Conservation (phyloP, 768 basidiomycete genomes). For the Lactifluus volemus region DNA sequence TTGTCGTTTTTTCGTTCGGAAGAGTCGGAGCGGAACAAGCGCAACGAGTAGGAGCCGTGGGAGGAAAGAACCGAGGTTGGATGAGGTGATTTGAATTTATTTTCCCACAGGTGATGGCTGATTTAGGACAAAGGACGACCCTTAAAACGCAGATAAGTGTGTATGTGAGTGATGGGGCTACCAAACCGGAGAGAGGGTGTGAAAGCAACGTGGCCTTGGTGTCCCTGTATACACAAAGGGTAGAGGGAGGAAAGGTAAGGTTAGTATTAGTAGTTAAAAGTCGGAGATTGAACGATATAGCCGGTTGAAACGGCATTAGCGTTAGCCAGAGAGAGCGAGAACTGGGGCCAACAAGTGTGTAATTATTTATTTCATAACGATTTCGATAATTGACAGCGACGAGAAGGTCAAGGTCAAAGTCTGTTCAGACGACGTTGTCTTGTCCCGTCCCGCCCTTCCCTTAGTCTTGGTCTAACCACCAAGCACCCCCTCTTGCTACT, state of each 20-base stretch:
- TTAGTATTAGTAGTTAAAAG: not conserved
- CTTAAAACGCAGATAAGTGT: not conserved
- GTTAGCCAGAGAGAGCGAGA: not conserved
- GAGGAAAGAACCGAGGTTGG: not conserved
- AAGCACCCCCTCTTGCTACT: constrained; percentile 2
- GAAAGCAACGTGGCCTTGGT: not conserved
- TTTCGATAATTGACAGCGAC: constrained; percentile 2
- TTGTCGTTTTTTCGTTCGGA: not conserved
- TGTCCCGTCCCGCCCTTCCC: not conserved
- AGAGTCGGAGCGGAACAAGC: not conserved
- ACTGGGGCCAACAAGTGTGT: not conserved
- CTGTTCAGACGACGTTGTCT: not conserved
- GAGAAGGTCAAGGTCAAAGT: not conserved
- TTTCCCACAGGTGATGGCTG: not conserved
- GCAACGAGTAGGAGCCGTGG: not conserved
- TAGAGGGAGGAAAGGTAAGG: not conserved
- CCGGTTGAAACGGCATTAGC: not conserved
- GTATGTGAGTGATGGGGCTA: not conserved
- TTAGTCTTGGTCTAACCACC: constrained; percentile 10
- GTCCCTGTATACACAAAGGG: not conserved
- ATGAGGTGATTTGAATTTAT: not conserved
- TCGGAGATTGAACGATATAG: constrained; percentile 5
- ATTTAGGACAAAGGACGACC: not conserved
- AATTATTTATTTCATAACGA: not conserved
- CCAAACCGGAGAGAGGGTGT: not conserved